A percentile compares a stretch with the other conserved stretches of the same genome.
Conservation (phyloP, 2,329 filamentous ascomycete genomes). For the Sporothrix pseudoabietina region DNA sequence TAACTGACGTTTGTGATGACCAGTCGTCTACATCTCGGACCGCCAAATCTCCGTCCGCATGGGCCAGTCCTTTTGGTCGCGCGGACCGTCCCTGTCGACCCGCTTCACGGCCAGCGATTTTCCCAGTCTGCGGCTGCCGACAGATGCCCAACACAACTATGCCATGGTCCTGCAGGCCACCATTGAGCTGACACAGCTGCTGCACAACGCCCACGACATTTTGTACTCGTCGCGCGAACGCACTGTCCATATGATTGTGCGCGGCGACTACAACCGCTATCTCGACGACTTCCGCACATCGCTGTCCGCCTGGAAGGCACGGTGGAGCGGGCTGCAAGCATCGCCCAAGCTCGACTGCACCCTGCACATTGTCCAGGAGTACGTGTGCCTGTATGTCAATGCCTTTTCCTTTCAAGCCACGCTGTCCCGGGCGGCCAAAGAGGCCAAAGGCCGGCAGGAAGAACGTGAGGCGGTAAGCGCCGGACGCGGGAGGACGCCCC, state of each 20-base stretch:
- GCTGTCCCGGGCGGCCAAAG: neutral
- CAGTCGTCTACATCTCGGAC: slow-evolving; percentile 16
- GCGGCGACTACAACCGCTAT: slow-evolving; percentile 18
- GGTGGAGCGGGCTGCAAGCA: slow-evolving; percentile 3
- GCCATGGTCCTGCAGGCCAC: slow-evolving; percentile 11
- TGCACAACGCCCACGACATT: slow-evolving; percentile 23
- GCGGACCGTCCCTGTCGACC: slow-evolving; percentile 19
- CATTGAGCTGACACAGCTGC: slow-evolving; percentile 17
- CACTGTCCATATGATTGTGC: slow-evolving; percentile 14
- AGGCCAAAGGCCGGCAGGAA: neutral
- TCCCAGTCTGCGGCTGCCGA: slow-evolving; percentile 7
- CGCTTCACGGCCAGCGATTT: slow-evolving; percentile 18
- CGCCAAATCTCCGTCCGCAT: slow-evolving; percentile 18
- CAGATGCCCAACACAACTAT: slow-evolving; percentile 7
- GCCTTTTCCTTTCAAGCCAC: slow-evolving; percentile 22
- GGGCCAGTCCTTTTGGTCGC: slow-evolving; percentile 22
- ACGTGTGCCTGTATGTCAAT: slow-evolving; percentile 17
- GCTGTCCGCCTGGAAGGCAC: slow-evolving; percentile 14
- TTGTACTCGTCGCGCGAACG: slow-evolving; percentile 15
- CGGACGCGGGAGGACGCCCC: neutral
- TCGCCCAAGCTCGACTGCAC: slow-evolving; percentile 10
- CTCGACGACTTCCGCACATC: slow-evolving; percentile 4
- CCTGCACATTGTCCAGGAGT: slow-evolving; percentile 14
- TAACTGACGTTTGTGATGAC: neutral
- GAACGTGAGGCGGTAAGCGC: neutral